Evolutionary conservation across 2,329 filamentous ascomycete genomes (phyloP).

Genomic region (Verticillium longisporum): DNA sequence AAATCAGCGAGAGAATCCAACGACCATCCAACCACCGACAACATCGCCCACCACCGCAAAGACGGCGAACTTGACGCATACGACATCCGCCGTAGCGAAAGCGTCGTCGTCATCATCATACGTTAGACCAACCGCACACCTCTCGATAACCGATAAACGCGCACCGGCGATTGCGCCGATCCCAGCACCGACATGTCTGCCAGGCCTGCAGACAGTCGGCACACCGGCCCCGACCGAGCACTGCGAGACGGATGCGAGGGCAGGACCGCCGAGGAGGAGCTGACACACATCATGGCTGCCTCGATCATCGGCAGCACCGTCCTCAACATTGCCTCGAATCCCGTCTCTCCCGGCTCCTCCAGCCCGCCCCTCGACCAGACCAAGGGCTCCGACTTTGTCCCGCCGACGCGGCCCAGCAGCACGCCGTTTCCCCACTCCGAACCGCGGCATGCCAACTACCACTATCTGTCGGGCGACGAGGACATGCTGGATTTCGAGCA

Average conservation of each 20-base stretch:
- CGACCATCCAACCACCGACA: neutral
- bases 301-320: conserved; percentile 25
- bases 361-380: conserved; percentile 43
- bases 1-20: neutral
- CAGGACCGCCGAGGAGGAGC: conserved; percentile 18
- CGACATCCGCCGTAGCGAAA: neutral
- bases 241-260: neutral
- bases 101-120: neutral
- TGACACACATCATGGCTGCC: conserved; percentile 25
- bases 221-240: neutral
- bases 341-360: conserved; percentile 46
- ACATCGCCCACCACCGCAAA: neutral
- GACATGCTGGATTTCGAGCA: neutral
- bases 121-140: neutral
- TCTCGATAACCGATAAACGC: neutral
- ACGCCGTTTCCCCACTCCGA: conserved; percentile 39
- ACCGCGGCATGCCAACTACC: neutral
- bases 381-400: conserved; percentile 39
- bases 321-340: conserved; percentile 40
- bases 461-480: neutral
- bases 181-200: neutral
- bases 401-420: conserved; percentile 49
- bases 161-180: neutral
- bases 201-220: neutral
- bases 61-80: neutral